phyloP scores from a whole-genome alignment of 2,329 filamentous ascomycete genomes.

The Penicillium corylophilum region DNA sequence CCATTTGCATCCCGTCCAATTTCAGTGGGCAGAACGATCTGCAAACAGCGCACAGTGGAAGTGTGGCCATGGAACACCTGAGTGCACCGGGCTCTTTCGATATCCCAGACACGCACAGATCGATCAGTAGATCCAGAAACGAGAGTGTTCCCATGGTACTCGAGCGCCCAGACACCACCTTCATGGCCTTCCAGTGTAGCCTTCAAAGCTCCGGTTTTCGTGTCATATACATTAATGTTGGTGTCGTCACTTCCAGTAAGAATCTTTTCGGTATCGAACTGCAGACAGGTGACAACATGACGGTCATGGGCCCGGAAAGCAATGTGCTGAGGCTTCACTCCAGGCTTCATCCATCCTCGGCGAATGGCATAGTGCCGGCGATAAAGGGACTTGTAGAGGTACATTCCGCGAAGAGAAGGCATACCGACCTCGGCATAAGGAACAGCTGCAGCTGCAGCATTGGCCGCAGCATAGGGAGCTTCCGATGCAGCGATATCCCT shows the following conservation, averaged over 20 bases:
- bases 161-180: slow-evolving; percentile 94
- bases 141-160: slow-evolving; percentile 91
- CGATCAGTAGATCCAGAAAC: slow-evolving; percentile 96
- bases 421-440: slow-evolving; percentile 79
- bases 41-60: slow-evolving; percentile 91
- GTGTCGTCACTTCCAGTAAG: slow-evolving; percentile 97
- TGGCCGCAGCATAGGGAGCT: slow-evolving; percentile 80
- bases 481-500: slow-evolving; percentile 59
- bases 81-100: slow-evolving; percentile 85
- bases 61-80: slow-evolving; percentile 98
- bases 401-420: slow-evolving; percentile 74
- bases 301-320: slow-evolving; percentile 95
- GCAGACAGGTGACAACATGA: slow-evolving; percentile 94
- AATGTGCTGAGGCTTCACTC: slow-evolving; percentile 82
- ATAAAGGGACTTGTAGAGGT: slow-evolving; percentile 95
- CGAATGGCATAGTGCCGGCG: slow-evolving; percentile 88
- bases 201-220: slow-evolving; percentile 82
- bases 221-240: slow-evolving; percentile 96
- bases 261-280: slow-evolving; percentile 98
- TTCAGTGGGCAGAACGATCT: slow-evolving; percentile 85
- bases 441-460: slow-evolving; percentile 76
- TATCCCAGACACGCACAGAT: slow-evolving; percentile 99
- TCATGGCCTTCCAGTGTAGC: slow-evolving; percentile 89
- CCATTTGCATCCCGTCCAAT: slow-evolving; percentile 71
- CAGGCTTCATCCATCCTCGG: slow-evolving; percentile 82